These are phyloP conservation scores for Selaginella tamariscina DNA, from an alignment of 75 land plant genomes.

Conservation along the genomic window DNA sequence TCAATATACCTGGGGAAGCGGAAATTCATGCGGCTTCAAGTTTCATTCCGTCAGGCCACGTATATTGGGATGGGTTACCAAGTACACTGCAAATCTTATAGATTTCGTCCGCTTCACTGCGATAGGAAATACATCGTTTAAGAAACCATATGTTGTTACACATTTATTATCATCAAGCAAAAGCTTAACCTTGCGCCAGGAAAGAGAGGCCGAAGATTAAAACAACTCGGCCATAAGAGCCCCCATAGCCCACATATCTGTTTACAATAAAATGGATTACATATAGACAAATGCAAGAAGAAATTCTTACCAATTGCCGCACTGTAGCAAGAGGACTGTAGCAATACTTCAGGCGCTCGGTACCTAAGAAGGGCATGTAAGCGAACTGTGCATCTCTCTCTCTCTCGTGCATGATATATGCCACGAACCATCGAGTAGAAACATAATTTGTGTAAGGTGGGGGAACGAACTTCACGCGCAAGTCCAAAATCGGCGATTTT, in stretches of 20 bases:
- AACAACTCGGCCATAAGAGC: conserved; percentile 84
- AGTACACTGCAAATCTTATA: conserved; percentile 77
- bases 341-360: conserved; percentile 81
- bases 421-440: conserved; percentile 5
- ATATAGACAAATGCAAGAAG: no score
- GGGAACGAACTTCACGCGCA: not conserved
- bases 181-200: conserved; percentile 63
- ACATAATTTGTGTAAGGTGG: conserved; percentile 10
- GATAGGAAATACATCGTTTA: not conserved
- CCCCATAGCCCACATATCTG: conserved; percentile 98
- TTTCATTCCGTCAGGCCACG: conserved; percentile 67
- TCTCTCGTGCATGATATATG: not conserved
- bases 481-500: conserved; percentile 13
- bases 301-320: conserved; percentile 61
- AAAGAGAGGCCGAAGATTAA: conserved; percentile 61
- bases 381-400: no score
- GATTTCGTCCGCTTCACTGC: conserved; percentile 79
- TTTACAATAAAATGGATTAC: no score
- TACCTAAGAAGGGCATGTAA: conserved; percentile 38
- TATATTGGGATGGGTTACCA: conserved; percentile 47
- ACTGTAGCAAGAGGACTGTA: conserved; percentile 47
- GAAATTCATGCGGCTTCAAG: conserved; percentile 59
- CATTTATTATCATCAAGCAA: no score
- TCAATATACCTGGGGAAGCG: conserved; percentile 61
- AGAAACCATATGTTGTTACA: no score